Evolutionary conservation across 2,329 filamentous ascomycete genomes (phyloP).

Genomic region (Tympanopsis confertula): DNA sequence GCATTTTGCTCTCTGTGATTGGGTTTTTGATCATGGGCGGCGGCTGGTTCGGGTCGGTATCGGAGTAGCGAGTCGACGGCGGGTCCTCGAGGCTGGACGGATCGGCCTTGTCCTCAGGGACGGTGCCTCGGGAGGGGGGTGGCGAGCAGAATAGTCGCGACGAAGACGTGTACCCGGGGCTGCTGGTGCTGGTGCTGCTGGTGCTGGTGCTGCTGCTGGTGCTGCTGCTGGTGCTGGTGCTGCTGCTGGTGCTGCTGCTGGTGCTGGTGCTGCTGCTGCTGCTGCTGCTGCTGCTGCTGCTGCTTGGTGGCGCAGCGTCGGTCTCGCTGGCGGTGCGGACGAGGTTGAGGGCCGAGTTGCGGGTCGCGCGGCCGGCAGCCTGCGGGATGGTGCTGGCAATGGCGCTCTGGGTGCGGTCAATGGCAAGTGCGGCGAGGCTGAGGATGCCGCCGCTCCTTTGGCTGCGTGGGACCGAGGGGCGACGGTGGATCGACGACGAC

Average conservation of each 20-base stretch:
- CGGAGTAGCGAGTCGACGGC: conserved; percentile 37
- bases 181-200: no score
- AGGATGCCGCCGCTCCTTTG: conserved; percentile 38
- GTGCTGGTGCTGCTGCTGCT: conserved; percentile 18
- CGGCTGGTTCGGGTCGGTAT: conserved; percentile 37
- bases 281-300: conserved; percentile 14
- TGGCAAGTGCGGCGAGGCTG: conserved; percentile 47
- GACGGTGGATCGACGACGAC: conserved; percentile 10
- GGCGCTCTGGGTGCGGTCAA: conserved; percentile 52
- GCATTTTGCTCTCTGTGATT: conserved; percentile 65
- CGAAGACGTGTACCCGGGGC: no score
- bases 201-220: neutral
- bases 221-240: neutral
- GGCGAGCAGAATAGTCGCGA: conserved; percentile 12
- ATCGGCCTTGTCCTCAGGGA: conserved; percentile 15
- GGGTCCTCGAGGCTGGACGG: conserved; percentile 21
- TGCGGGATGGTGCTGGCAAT: conserved; percentile 47
- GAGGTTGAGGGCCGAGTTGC: conserved; percentile 29
- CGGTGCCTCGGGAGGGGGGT: conserved; percentile 11
- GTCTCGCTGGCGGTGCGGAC: conserved; percentile 31
- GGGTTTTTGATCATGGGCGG: conserved; percentile 26
- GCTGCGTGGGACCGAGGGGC: conserved; percentile 11
- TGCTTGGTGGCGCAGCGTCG: conserved; percentile 14
- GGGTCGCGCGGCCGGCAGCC: conserved; percentile 36
- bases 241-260: conserved; percentile 22